phyloP scores from a whole-genome alignment of 768 basidiomycete species.

The Leccinum sublutescens region DNA sequence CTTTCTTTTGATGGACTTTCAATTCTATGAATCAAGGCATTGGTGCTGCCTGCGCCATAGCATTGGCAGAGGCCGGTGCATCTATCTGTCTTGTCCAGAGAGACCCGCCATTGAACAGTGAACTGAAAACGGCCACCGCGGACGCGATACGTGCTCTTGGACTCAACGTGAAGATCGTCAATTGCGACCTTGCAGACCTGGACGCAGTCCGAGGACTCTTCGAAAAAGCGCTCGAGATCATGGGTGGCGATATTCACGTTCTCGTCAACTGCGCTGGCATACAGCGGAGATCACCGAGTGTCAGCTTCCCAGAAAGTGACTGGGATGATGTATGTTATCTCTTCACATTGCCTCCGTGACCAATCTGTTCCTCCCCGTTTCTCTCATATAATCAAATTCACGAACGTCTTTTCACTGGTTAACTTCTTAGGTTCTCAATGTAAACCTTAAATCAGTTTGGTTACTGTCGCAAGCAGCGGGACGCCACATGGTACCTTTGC shows the following conservation, averaged over 20 bases:
- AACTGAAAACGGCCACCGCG: slow-evolving; percentile 36
- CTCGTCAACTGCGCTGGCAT: slow-evolving; percentile 72
- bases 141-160: slow-evolving; percentile 38
- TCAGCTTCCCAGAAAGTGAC: slow-evolving; percentile 62
- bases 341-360: slow-evolving; percentile 25
- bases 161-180: slow-evolving; percentile 40
- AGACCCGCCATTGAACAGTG: slow-evolving; percentile 35
- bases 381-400: slow-evolving; percentile 9
- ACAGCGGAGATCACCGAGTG: slow-evolving; percentile 57
- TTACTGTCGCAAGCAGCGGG: slow-evolving; percentile 86
- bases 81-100: slow-evolving; percentile 49
- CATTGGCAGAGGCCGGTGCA: slow-evolving; percentile 55
- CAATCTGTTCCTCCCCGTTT: slow-evolving; percentile 4
- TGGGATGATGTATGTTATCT: slow-evolving; percentile 65
- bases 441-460: slow-evolving; percentile 88
- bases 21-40: slow-evolving; percentile 40
- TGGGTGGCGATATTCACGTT: slow-evolving; percentile 57
- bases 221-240: slow-evolving; percentile 43
- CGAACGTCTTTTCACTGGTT: slow-evolving; percentile 10
- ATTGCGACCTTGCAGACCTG: slow-evolving; percentile 57
- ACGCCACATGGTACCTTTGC: slow-evolving; percentile 78
- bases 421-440: slow-evolving; percentile 63
- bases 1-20: slow-evolving; percentile 10
- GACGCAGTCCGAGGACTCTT: slow-evolving; percentile 49
- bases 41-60: slow-evolving; percentile 53